These are phyloP conservation scores for Schizopora paradoxa DNA, from an alignment of 1,284 basidiomycete species.

Conservation along the genomic window DNA sequence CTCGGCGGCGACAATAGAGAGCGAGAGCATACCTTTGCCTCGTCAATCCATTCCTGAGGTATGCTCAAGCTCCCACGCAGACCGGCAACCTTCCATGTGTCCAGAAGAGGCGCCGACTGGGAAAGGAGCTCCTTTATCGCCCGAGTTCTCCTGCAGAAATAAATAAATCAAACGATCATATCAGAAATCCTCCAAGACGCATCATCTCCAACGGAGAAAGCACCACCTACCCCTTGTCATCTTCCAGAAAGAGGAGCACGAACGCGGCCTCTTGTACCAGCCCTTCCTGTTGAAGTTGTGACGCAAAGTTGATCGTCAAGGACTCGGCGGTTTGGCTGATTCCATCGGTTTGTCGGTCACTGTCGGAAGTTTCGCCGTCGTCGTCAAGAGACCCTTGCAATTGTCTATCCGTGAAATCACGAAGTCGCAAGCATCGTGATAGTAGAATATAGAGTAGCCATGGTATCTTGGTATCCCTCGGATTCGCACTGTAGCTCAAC, in stretches of 20 bases:
- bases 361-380: slow-evolving; percentile 34
- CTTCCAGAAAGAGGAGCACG: slow-evolving; percentile 85
- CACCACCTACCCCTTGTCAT: slow-evolving; percentile 60
- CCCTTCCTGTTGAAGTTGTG: slow-evolving; percentile 79
- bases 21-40: slow-evolving; percentile 62
- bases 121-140: slow-evolving; percentile 79
- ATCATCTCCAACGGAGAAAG: slow-evolving; percentile 6
- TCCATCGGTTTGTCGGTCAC: slow-evolving; percentile 49
- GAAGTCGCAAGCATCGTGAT: slow-evolving; percentile 72
- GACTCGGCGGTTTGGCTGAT: slow-evolving; percentile 81
- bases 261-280: slow-evolving; percentile 86
- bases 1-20: slow-evolving; percentile 13
- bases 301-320: slow-evolving; percentile 80
- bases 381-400: slow-evolving; percentile 36
- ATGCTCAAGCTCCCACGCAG: slow-evolving; percentile 74
- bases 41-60: slow-evolving; percentile 82
- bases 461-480: slow-evolving; percentile 76
- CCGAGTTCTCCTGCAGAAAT: slow-evolving; percentile 53
- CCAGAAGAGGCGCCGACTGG: slow-evolving; percentile 64
- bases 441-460: slow-evolving; percentile 95
- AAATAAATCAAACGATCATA: slow-evolving; percentile 23
- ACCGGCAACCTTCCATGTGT: slow-evolving; percentile 68
- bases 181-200: slow-evolving; percentile 13
- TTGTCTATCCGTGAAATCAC: slow-evolving; percentile 81
- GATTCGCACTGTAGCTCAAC: slow-evolving; percentile 70